Percentiles rank a stretch among this genome's conserved stretches.
phyloP scores from a whole-genome alignment of 108 stramenopile species.

The Craspedostauros australis region DNA sequence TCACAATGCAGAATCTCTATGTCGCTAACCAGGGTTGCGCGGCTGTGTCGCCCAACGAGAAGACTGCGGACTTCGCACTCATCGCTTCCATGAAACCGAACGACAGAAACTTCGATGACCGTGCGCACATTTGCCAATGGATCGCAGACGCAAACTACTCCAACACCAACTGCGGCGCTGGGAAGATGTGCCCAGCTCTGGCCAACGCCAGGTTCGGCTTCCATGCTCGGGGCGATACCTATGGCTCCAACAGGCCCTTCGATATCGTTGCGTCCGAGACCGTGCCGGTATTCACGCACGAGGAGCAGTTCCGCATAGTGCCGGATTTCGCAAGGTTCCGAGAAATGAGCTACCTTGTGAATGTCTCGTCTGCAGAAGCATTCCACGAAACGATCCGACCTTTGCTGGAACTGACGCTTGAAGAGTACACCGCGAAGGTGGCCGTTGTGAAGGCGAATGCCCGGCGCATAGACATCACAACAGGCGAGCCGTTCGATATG shows the following conservation, averaged over 20 bases:
- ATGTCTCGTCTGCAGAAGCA: conserved; percentile 1
- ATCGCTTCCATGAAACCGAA: conserved; percentile 14
- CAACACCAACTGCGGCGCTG: conserved; percentile 10
- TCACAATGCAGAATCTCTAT: no score
- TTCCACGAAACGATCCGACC: not conserved
- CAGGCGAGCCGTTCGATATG: conserved; percentile 12
- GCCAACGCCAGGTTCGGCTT: conserved; percentile 19
- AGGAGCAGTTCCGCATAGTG: conserved; percentile 8
- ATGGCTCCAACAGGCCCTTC: conserved; percentile 6
- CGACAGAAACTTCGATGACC: conserved; percentile 5
- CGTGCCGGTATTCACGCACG: conserved; percentile 21
- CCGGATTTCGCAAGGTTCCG: conserved; percentile 8
- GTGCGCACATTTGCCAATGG: conserved; percentile 4
- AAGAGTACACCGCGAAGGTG: not conserved
- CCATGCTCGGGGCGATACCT: conserved; percentile 22
- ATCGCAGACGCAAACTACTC: not conserved
- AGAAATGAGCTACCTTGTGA: conserved; percentile 5
- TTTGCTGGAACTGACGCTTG: not conserved
- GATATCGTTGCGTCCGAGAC: conserved; percentile 23
- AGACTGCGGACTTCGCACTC: conserved; percentile 11
- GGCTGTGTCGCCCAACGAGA: not conserved
- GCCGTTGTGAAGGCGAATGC: not conserved
- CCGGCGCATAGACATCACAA: conserved; percentile 3
- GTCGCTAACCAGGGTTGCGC: no score
- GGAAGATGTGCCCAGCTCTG: conserved; percentile 14